Evolutionary conservation across 768 basidiomycete species (phyloP).

Genomic region (Xerocomus brunneocitrinus): DNA sequence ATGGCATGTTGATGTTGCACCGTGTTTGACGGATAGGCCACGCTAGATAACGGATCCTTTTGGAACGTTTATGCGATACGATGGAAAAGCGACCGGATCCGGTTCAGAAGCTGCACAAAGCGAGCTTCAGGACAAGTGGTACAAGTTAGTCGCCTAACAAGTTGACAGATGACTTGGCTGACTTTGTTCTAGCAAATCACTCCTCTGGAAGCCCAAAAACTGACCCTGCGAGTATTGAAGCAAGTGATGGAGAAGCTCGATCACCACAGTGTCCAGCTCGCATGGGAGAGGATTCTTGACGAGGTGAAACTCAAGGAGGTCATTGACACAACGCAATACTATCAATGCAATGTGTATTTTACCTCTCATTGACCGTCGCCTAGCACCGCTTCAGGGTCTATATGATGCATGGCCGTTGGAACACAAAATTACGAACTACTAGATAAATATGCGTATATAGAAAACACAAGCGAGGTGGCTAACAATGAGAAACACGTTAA

Average conservation of each 20-base stretch:
- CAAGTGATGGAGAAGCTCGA: conserved; percentile 99
- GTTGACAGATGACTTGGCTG: conserved; percentile 1
- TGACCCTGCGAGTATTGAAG: conserved; percentile 88
- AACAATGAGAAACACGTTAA: conserved; percentile 2
- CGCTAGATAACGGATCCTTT: conserved; percentile 94
- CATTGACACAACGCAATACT: conserved; percentile 73
- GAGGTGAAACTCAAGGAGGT: conserved; percentile 77
- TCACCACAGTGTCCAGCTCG: conserved; percentile 96
- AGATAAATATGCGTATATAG: conserved; percentile 28
- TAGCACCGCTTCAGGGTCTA: neutral
- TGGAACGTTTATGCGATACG: conserved; percentile 93
- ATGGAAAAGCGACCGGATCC: conserved; percentile 97
- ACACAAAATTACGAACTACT: conserved; percentile 11
- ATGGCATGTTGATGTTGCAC: neutral
- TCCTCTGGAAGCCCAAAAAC: conserved; percentile 77
- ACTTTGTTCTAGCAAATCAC: conserved; percentile 74
- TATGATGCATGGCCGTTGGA: conserved; percentile 2
- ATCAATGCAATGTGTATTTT: conserved; percentile 14
- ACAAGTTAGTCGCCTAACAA: conserved; percentile 55
- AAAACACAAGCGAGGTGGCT: neutral
- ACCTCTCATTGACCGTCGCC: too few relatives aligned
- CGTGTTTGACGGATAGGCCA: conserved; percentile 3
- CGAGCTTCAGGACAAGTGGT: conserved; percentile 95
- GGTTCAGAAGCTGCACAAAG: conserved; percentile 97
- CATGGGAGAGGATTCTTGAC: conserved; percentile 78